Evolutionary conservation across 2,329 filamentous ascomycete species (phyloP).

Genomic region (Atkinsonella hypoxylon): DNA sequence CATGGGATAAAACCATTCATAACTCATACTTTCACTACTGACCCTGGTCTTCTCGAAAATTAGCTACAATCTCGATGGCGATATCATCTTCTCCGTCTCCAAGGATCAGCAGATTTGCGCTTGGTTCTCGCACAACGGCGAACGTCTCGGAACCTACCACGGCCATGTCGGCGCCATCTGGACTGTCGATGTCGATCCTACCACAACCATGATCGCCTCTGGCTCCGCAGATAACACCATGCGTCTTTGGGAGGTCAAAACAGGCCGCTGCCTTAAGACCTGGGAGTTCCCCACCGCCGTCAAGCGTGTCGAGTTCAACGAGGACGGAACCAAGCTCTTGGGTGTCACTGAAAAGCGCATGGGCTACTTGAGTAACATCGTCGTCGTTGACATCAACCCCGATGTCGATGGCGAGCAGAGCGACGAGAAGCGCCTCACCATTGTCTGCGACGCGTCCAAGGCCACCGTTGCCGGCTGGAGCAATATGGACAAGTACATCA

Average conservation of each 20-base stretch:
- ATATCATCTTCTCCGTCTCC: constrained; percentile 87
- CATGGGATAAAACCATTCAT: not conserved
- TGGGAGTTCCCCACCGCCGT: constrained; percentile 97
- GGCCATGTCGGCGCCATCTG: constrained; percentile 97
- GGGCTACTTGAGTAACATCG: constrained; percentile 88
- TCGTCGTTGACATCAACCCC: constrained; percentile 78
- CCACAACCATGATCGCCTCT: constrained; percentile 80
- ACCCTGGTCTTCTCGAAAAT: constrained; percentile 1
- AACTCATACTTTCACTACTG: not conserved
- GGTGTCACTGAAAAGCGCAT: constrained; percentile 98
- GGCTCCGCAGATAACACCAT: constrained; percentile 98
- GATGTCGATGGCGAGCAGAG: constrained; percentile 75
- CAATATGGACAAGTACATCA: constrained; percentile 90
- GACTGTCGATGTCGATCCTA: constrained; percentile 95
- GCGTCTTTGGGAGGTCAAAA: constrained; percentile 90
- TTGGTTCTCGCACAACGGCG: constrained; percentile 96
- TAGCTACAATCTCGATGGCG: constrained; percentile 87
- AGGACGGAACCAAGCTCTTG: constrained; percentile 81
- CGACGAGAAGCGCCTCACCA: constrained; percentile 71
- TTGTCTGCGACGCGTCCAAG: constrained; percentile 92
- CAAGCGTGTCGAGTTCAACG: constrained; percentile 95
- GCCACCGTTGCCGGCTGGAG: constrained; percentile 96
- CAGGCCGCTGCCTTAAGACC: constrained; percentile 83
- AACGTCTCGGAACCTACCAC: constrained; percentile 91
- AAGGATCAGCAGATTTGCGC: constrained; percentile 96